Evolutionary conservation across 1,139 yeast genomes (phyloP), one percentile per base, ranked within the genome.

Genomic region (Sugiyamaella neomexicana): DNA sequence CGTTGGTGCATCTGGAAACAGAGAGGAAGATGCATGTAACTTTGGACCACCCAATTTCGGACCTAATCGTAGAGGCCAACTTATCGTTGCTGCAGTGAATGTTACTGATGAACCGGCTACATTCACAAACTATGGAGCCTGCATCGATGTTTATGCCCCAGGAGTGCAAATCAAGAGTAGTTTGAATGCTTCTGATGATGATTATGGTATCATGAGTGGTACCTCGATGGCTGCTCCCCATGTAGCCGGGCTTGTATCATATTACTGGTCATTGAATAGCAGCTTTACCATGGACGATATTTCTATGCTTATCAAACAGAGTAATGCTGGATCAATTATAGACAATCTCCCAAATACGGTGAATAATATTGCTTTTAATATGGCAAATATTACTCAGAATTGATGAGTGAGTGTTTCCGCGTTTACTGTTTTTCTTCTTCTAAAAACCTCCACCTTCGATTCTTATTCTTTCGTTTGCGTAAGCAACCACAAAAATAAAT

Each of bases 211-310:
- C 3, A 76, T 85, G 62, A 82, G 93, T 4, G 97, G 97, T 0
- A 89, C 96, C 0, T 89, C 97, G 0, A 89, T 89, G 95, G 83
- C 96, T 0, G 78, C 96, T 1, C 97, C 97, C 0, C 77, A 82
- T 2, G 86, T 88, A 10, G 77, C 95, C 0, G 97, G 97, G 0
- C 66, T 88, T 39, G 83, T 78, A 1, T 91, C 91, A 0, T 78
- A 82, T 36, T 68, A 82, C 49, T 75, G 60, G 96, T 93, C 5
- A 68, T 79, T 9, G 13, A 64, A 63, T 52, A 50, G 54, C 6
- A 54, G 44, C 23, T 56, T 52, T 46, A 44, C 57, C 16, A 52
- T 61, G 37, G 51, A 41, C 1, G 66, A 65, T 2, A 54, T 67
- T 20, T 40, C 54, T 23, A 37, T 52, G 16, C 46, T 61, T 46